Base-by-base conservation (phyloP, 306 rosid species). In the Psophocarpus tetragonolobus region DNA sequence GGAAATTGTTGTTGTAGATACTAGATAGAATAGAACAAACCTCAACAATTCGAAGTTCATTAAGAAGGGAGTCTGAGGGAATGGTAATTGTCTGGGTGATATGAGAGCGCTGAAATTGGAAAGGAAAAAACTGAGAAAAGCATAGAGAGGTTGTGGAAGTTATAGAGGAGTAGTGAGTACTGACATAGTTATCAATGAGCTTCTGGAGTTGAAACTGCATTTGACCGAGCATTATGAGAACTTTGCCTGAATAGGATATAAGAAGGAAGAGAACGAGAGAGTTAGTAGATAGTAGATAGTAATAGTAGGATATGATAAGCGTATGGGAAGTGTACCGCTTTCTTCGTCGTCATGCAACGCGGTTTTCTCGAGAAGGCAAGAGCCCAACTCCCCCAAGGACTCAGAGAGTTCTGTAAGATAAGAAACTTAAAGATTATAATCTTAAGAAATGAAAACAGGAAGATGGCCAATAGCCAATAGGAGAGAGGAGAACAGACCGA, bases 281-380 rank as follows among this genome's bases (percentile, higher is more conserved):
- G 62, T 62, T 21, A 24, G 27, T 17, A 27, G 21, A 11, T 21
- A 56, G 2, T n/a, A n/a, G n/a, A n/a, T n/a, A n/a, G n/a, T n/a
- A n/a, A n/a, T 8, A 3, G 15, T 53, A 2, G 6, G 30, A 11
- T 20, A 53, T 21, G 15, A 53, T 50, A 17, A 29, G 8, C 14
- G 41, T 60, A 29, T n/a, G 27, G 9, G 11, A 12, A 66, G 6
- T 20, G 53, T 4, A 92, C 97, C 96, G 67, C 97, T 87, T 45
- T 90, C 96, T 85, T 92, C 97, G 26, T 92, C 90, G 18, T 92
- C 93, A 71, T 88, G 89, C 79, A 88, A 42, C 23, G 97, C 92
- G 51, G 91, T 90, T 84, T 90, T 92, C 89, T 92, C 85, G 7
- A 92, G 95, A 85, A 92, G 95, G 71, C 97, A 92, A 77, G 91